These are phyloP conservation scores for Colletotrichum lini DNA, from an alignment of 2,329 filamentous ascomycete species.

Conservation along the genomic window DNA sequence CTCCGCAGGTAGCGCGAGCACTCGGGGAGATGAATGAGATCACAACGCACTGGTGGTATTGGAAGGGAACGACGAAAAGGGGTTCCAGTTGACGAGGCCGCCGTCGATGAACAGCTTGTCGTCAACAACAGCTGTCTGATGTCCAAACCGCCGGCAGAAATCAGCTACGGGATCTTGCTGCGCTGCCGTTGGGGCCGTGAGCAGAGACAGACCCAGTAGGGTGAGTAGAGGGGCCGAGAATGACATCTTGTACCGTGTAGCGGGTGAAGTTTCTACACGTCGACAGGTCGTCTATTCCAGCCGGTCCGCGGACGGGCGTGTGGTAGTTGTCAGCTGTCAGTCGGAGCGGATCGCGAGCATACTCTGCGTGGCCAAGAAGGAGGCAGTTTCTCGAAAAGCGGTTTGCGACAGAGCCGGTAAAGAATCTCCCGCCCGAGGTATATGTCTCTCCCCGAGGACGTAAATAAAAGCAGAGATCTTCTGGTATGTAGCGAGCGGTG, in stretches of 20 bases:
- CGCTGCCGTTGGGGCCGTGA: constrained; percentile 43
- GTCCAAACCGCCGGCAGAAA: constrained; percentile 69
- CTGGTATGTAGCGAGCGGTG: constrained; percentile 6
- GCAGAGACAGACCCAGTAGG: constrained; percentile 21
- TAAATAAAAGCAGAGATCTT: constrained; percentile 11
- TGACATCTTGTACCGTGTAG: not conserved
- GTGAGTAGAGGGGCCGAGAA: not conserved
- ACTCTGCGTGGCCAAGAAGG: not conserved
- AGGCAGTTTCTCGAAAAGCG: not conserved
- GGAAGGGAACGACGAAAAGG: constrained; percentile 59
- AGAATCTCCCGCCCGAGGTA: not conserved
- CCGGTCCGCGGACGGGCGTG: constrained; percentile 7
- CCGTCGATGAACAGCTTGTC: constrained; percentile 74
- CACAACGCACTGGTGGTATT: constrained; percentile 70
- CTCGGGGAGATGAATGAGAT: not conserved
- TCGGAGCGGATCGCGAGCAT: not conserved
- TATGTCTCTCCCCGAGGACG: constrained; percentile 27
- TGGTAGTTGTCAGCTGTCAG: constrained; percentile 17
- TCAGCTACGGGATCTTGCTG: constrained; percentile 67
- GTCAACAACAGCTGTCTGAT: constrained; percentile 73
- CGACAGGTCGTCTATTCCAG: constrained; percentile 9
- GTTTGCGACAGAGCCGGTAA: not conserved
- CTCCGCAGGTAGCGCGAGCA: not conserved
- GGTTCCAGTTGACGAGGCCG: constrained; percentile 69
- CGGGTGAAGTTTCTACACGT: not conserved